Evolutionary conservation across 768 basidiomycete species (phyloP), one percentile per base, ranked within the genome.

Genomic region (Hypholoma fasciculare): DNA sequence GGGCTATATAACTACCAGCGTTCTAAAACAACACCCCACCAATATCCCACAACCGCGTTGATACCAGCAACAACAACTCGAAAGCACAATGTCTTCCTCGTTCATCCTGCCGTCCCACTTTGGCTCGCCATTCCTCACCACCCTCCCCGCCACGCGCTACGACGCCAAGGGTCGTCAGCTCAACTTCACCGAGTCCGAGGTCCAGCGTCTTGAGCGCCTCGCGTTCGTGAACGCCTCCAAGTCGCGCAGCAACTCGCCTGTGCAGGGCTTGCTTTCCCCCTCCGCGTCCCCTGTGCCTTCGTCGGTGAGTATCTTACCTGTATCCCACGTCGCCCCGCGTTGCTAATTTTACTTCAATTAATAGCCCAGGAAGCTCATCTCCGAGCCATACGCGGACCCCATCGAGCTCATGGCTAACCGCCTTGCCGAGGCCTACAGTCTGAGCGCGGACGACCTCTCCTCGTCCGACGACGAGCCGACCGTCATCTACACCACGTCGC

Each of bases 211-310:
- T 49, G 79, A 81, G 58, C 82, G 83, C 60, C 71, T 77, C 57
- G 81, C 80, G n/a, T 83, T 84, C 62, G 66, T 82, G 44, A 78
- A 78, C 53, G 75, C 72, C 55, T 73, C 78, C 46, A 80, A 79
- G 59, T 78, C 69, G 54, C 63, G 59, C 39, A 64, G 60, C 57
- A 49, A 39, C 34, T 67, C 68, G 17, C 65, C 68, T 8, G 53
- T 54, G 1, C 56, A 53, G 4, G 65, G 63, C 39, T 58, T 47
- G 20, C n/a, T 53, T 26, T 62, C 63, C 43, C 63, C 67, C 8
- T 55, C 56, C 3, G 56, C 62, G 48, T 65, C 69, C 36, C 63
- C 64, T 38, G 69, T 69, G 54, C 61, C 20, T 52, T 39, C 17
- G 55, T 52, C 37, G 37, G 20, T 34, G 16, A 34, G 6, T 20